Evolutionary conservation across 352 stramenopile genomes (phyloP).

Genomic region (Phytophthora vignae): DNA sequence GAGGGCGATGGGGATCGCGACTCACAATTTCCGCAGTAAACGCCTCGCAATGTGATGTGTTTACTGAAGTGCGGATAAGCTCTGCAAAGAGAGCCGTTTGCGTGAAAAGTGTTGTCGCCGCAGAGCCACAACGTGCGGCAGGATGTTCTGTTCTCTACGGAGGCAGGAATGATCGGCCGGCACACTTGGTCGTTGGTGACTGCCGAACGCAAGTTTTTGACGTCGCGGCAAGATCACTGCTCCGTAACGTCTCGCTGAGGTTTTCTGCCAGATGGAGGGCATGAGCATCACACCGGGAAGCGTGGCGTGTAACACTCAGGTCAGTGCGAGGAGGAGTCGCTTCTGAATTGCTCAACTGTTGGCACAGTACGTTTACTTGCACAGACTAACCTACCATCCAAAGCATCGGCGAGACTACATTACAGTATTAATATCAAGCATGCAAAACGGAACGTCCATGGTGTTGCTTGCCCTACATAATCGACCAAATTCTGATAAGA

Average conservation of each 20-base stretch:
- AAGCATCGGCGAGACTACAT: too few species aligned
- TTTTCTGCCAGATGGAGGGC: neutral
- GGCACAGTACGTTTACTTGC: neutral
- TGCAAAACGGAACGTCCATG: too few species aligned
- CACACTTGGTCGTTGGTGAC: neutral
- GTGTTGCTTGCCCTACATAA: too few species aligned
- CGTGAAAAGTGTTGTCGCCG: neutral
- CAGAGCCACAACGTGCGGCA: neutral
- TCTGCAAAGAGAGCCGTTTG: too few species aligned
- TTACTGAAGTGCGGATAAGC: too few species aligned
- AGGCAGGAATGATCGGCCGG: neutral
- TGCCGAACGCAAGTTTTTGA: neutral
- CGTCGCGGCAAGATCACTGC: neutral
- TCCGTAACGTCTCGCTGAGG: neutral
- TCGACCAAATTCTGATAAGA: too few species aligned
- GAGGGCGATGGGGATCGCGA: conserved; percentile 12
- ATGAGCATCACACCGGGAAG: neutral
- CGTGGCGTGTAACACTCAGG: neutral
- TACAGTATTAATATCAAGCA: too few species aligned
- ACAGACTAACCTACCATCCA: neutral
- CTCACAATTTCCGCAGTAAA: too few species aligned
- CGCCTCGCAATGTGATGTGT: too few species aligned
- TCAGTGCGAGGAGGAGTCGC: neutral
- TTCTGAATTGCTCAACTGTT: neutral
- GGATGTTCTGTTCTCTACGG: neutral